Conservation (phyloP, 345 rosid genomes). For the Ceriops zippeliana region DNA sequence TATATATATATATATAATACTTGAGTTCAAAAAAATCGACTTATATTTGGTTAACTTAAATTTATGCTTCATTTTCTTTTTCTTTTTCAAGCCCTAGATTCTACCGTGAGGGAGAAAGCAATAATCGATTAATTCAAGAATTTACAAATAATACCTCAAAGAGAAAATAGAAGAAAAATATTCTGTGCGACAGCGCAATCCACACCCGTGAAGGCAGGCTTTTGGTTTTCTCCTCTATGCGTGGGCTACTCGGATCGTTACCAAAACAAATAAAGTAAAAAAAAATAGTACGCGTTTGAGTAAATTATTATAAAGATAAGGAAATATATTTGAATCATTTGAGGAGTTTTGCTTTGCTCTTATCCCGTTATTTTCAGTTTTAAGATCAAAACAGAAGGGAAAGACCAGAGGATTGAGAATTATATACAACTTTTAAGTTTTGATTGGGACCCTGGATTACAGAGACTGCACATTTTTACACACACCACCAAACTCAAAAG, state of each 20-base stretch:
- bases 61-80: no score
- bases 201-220: constrained; percentile 9
- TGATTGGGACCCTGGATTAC: constrained; percentile 6
- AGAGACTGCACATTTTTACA: constrained; percentile 5
- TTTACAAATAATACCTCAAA: no score
- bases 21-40: no score
- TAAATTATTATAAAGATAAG: no score
- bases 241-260: no score
- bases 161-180: neutral
- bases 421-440: constrained; percentile 1
- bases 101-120: no score
- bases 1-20: no score
- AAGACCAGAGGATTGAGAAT: constrained; percentile 1
- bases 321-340: neutral
- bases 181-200: neutral
- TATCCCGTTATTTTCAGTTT: constrained; percentile 5
- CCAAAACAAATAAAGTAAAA: neutral
- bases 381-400: neutral
- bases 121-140: no score
- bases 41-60: no score
- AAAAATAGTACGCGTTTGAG: no score
- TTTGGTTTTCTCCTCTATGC: neutral
- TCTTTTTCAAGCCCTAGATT: no score
- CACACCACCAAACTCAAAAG: neutral
- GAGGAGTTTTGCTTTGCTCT: constrained; percentile 19